Evolutionary conservation across 2,329 filamentous ascomycete genomes (phyloP).

Genomic region (Cordyceps tenuipes): DNA sequence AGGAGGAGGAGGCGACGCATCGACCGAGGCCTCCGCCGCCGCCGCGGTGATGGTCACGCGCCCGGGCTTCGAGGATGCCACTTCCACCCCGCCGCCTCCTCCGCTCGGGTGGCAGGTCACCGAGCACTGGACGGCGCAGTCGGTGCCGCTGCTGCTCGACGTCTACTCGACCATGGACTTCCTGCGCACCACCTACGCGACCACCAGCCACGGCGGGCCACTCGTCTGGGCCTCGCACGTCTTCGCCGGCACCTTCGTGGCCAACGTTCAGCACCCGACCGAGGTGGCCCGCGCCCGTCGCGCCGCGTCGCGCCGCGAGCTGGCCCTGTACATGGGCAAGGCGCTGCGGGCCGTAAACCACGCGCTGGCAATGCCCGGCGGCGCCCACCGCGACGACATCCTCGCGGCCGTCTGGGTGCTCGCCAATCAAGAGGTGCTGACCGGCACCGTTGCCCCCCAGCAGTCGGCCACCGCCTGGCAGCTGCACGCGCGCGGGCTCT

Average conservation of each 20-base stretch:
- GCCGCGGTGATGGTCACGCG: neutral
- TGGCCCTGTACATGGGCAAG: constrained; percentile 28
- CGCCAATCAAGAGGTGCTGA: constrained; percentile 32
- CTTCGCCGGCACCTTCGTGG: constrained; percentile 32
- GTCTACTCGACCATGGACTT: constrained; percentile 30
- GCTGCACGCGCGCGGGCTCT: constrained; percentile 28
- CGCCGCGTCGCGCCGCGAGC: constrained; percentile 22
- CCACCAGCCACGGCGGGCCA: constrained; percentile 25
- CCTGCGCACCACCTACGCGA: constrained; percentile 22
- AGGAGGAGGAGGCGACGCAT: neutral
- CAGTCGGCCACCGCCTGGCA: constrained; percentile 27
- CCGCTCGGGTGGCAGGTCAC: constrained; percentile 15
- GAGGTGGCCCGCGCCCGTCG: constrained; percentile 20
- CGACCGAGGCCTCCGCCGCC: neutral
- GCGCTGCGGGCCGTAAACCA: constrained; percentile 29
- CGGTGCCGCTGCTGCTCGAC: constrained; percentile 31
- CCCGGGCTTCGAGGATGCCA: neutral
- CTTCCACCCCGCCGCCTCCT: neutral
- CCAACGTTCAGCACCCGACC: constrained; percentile 27
- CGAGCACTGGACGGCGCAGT: constrained; percentile 32
- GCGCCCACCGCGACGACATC: constrained; percentile 26
- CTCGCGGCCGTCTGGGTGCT: constrained; percentile 33
- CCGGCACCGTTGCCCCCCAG: constrained; percentile 26
- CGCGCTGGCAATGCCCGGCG: constrained; percentile 25
- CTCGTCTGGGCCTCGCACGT: constrained; percentile 32